Conservation (phyloP, 1,284 basidiomycete genomes). For the Erythrobasidium hasegawianum region DNA sequence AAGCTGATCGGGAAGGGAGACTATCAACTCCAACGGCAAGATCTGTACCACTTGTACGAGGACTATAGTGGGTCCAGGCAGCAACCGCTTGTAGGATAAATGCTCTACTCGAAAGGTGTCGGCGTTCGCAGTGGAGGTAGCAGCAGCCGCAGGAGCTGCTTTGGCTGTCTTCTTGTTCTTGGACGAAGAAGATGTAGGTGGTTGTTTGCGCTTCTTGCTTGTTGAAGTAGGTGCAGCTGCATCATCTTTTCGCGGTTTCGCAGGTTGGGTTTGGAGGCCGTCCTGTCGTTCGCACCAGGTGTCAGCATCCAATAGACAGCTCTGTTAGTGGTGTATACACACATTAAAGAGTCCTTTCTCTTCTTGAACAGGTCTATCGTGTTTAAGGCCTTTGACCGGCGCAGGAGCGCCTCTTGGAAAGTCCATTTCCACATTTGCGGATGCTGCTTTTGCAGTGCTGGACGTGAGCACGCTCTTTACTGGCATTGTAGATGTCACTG, state of each 20-base stretch:
- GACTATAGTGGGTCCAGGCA: conserved; percentile 78
- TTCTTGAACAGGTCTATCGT: conserved; percentile 6
- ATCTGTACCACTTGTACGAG: conserved; percentile 81
- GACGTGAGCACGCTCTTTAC: conserved; percentile 4
- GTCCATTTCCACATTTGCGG: conserved; percentile 16
- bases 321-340: background rate
- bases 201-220: conserved; percentile 1
- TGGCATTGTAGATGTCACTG: background rate
- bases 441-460: background rate
- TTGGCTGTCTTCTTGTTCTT: background rate
- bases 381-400: conserved; percentile 15
- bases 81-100: conserved; percentile 89
- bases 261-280: background rate
- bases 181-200: background rate
- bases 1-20: conserved; percentile 93
- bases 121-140: conserved; percentile 37
- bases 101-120: conserved; percentile 73
- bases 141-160: conserved; percentile 4
- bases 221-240: background rate
- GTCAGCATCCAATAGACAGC: too few species aligned
- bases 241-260: too few species aligned
- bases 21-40: conserved; percentile 81
- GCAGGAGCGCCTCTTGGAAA: conserved; percentile 31
- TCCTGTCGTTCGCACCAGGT: background rate
- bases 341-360: conserved; percentile 27